phyloP scores from a whole-genome alignment of 1,284 basidiomycete species.

The Ustilago cynodontis region DNA sequence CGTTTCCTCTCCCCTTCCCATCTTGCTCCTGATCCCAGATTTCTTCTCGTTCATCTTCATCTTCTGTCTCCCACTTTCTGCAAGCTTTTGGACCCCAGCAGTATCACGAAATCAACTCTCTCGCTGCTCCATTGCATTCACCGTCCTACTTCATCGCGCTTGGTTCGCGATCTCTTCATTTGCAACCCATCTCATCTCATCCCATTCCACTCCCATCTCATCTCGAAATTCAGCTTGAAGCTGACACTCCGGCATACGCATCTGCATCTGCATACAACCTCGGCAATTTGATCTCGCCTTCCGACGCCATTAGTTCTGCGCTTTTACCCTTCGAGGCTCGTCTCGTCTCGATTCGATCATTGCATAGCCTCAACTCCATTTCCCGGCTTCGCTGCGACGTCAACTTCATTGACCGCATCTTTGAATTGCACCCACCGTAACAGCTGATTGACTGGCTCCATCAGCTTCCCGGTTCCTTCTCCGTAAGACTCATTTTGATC shows the following conservation, averaged over 20 bases:
- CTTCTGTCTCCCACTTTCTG: conserved; percentile 2
- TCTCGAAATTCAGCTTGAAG: neutral
- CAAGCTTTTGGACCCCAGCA: neutral
- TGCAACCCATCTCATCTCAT: neutral
- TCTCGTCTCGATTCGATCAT: conserved; percentile 12
- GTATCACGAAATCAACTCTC: neutral
- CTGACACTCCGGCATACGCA: neutral
- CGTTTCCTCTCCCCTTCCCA: neutral
- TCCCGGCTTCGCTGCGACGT: conserved; percentile 24
- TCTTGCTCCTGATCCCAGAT: conserved; percentile 3
- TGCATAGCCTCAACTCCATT: conserved; percentile 13
- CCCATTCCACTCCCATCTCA: no score
- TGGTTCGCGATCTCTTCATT: conserved; percentile 36
- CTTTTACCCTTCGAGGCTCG: conserved; percentile 2
- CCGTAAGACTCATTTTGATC: neutral
- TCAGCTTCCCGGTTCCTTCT: conserved; percentile 11
- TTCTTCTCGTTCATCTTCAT: neutral
- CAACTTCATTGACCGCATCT: conserved; percentile 5
- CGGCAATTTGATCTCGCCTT: neutral
- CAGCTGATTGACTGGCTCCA: conserved; percentile 40
- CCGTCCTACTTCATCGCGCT: conserved; percentile 21
- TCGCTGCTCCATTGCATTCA: conserved; percentile 18
- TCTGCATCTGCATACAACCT: conserved; percentile 11
- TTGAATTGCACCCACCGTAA: neutral
- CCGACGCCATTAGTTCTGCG: neutral